phyloP scores from a whole-genome alignment of 164 flowering plant genomes.

The Berberis vulgaris region DNA sequence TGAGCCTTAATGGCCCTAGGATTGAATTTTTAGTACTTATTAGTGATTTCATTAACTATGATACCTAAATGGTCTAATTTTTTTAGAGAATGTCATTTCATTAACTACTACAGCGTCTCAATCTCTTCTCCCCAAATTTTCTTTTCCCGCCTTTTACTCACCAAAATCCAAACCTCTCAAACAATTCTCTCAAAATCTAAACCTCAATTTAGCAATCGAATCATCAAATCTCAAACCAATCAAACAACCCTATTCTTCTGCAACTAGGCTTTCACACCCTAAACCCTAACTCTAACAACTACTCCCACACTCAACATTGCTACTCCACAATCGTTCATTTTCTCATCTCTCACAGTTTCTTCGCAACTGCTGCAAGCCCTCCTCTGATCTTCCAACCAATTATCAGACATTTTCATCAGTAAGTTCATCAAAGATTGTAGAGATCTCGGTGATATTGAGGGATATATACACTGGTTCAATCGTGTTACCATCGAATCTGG shows the following conservation, averaged over 20 bases:
- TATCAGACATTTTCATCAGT: conserved; percentile 26
- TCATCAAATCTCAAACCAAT: conserved; percentile 32
- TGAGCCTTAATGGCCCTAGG: no score
- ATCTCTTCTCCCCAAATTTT: conserved; percentile 10
- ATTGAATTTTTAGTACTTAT: no score
- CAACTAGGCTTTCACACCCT: conserved; percentile 39
- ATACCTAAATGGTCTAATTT: no score
- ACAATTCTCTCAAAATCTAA: conserved; percentile 30
- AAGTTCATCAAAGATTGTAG: conserved; percentile 37
- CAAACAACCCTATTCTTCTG: conserved; percentile 43
- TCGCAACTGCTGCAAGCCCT: conserved; percentile 25
- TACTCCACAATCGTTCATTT: conserved; percentile 37
- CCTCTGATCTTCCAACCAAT: conserved; percentile 15
- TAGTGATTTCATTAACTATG: no score
- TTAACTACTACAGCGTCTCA: not conserved
- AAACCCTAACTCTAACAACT: conserved; percentile 30
- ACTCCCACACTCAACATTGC: conserved; percentile 27
- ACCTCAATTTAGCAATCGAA: conserved; percentile 28
- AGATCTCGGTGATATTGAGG: conserved; percentile 27
- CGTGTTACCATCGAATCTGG: conserved; percentile 16
- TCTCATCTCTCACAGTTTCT: conserved; percentile 31
- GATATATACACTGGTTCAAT: conserved; percentile 35
- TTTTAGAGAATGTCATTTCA: no score
- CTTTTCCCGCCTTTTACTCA: conserved; percentile 23
- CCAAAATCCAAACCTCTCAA: conserved; percentile 17